Evolutionary conservation across 805 yeast species (phyloP).

Genomic region (Wickerhamomyces chaumierensis): DNA sequence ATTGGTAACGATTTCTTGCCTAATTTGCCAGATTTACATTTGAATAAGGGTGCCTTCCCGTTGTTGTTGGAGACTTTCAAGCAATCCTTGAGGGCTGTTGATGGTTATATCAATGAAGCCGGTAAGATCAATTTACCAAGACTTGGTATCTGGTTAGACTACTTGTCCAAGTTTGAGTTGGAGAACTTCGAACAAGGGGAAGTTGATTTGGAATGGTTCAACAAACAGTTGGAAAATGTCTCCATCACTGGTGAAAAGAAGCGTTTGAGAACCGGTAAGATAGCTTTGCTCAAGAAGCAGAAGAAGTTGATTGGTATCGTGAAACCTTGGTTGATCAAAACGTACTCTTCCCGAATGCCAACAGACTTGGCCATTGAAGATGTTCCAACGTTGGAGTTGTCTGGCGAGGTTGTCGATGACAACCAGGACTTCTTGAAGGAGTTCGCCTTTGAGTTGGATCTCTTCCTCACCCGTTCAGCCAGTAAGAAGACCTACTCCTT

Average conservation of each 20-base stretch:
- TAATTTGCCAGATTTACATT: conserved; percentile 83
- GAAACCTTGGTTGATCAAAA: conserved; percentile 35
- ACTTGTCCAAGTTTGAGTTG: conserved; percentile 68
- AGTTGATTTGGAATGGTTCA: conserved; percentile 86
- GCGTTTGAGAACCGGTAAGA: conserved; percentile 54
- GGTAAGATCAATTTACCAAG: conserved; percentile 74
- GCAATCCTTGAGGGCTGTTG: conserved; percentile 56
- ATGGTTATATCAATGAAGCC: conserved; percentile 74
- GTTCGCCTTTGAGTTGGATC: conserved; percentile 56
- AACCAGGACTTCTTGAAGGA: conserved; percentile 52
- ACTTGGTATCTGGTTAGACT: conserved; percentile 64
- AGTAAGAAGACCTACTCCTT: conserved; percentile 45
- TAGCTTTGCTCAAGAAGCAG: conserved; percentile 59
- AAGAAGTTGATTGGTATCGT: conserved; percentile 53
- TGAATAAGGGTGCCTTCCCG: conserved; percentile 97
- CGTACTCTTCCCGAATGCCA: conserved; percentile 20
- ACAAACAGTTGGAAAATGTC: conserved; percentile 69
- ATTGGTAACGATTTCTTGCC: conserved; percentile 98
- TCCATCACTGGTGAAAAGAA: conserved; percentile 62
- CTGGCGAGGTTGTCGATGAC: conserved; percentile 25
- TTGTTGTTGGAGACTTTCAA: conserved; percentile 81
- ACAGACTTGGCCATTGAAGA: conserved; percentile 18
- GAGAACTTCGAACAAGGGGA: conserved; percentile 78
- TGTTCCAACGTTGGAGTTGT: conserved; percentile 35
- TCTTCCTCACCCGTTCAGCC: conserved; percentile 53